A percentile compares a stretch with the other conserved stretches of the same genome.
phyloP scores from a whole-genome alignment of 768 basidiomycete species.

The Kwoniella botswanensis region DNA sequence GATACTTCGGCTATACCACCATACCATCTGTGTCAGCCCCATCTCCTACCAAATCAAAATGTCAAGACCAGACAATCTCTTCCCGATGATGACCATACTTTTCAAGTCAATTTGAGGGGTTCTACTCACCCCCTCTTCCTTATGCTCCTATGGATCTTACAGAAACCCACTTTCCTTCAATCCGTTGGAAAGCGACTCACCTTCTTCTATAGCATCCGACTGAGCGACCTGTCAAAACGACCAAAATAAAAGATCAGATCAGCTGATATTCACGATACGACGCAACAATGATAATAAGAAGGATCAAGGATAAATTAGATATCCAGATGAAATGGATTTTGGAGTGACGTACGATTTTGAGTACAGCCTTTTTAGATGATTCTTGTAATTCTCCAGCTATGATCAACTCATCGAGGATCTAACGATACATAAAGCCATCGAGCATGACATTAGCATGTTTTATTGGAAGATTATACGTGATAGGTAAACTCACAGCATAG shows the following conservation, averaged over 20 bases:
- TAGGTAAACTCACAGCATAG: conserved; percentile 65
- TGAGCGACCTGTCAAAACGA: conserved; percentile 56
- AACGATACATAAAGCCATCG: not conserved
- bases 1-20: conserved; percentile 50
- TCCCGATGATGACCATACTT: too few relatives aligned
- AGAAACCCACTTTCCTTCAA: conserved; percentile 35
- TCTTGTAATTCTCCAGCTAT: conserved; percentile 94
- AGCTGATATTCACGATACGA: not conserved
- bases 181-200: conserved; percentile 41
- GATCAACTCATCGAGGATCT: conserved; percentile 87
- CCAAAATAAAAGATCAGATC: not conserved
- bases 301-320: not conserved
- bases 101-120: not conserved
- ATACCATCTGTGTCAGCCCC: too few relatives aligned
- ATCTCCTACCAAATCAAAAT: too few relatives aligned
- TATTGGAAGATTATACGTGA: too few relatives aligned
- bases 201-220: conserved; percentile 61
- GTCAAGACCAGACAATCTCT: too few relatives aligned
- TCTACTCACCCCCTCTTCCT: conserved; percentile 9
- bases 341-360: conserved; percentile 58
- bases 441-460: too few relatives aligned
- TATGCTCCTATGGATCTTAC: not conserved
- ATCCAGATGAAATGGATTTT: not conserved
- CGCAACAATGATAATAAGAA: not conserved
- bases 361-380: conserved; percentile 73